These are phyloP conservation scores for Abrus precatorius DNA, from an alignment of 306 rosid genomes.

Conservation along the genomic window DNA sequence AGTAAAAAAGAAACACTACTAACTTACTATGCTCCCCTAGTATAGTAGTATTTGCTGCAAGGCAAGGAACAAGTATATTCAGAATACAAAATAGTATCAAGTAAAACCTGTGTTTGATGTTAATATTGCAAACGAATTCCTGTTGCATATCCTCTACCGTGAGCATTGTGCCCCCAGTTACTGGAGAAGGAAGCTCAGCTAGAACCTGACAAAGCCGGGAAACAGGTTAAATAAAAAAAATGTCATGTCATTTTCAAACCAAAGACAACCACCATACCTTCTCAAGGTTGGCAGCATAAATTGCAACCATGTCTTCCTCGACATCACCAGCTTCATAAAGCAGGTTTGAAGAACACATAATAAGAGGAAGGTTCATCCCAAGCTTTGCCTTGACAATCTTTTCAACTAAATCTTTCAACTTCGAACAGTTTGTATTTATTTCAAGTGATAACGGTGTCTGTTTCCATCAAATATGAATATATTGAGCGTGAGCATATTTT, in stretches of 20 bases:
- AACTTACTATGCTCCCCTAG: neutral
- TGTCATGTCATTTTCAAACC: constrained; percentile 18
- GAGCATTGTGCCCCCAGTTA: constrained; percentile 80
- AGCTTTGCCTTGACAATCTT: constrained; percentile 89
- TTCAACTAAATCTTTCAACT: constrained; percentile 87
- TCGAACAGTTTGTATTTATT: constrained; percentile 80
- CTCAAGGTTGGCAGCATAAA: constrained; percentile 85
- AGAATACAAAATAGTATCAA: neutral
- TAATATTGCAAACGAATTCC: constrained; percentile 84
- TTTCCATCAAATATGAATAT: constrained; percentile 40
- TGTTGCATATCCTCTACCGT: constrained; percentile 89
- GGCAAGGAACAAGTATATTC: neutral
- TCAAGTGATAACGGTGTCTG: constrained; percentile 91
- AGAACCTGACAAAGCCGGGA: constrained; percentile 65
- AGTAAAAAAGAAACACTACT: neutral
- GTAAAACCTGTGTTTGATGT: constrained; percentile 90
- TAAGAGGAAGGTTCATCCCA: constrained; percentile 87
- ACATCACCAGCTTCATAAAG: constrained; percentile 97
- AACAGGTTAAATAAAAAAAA: constrained; percentile 39
- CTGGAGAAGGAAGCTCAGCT: constrained; percentile 85
- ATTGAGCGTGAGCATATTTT: constrained; percentile 20
- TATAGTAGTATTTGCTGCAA: neutral
- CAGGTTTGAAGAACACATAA: constrained; percentile 80
- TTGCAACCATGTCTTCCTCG: constrained; percentile 78
- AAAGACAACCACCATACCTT: constrained; percentile 64